Evolutionary conservation across 164 flowering plant genomes (phyloP), one percentile per base, ranked within the genome.

Genomic region (Berberis vulgaris): DNA sequence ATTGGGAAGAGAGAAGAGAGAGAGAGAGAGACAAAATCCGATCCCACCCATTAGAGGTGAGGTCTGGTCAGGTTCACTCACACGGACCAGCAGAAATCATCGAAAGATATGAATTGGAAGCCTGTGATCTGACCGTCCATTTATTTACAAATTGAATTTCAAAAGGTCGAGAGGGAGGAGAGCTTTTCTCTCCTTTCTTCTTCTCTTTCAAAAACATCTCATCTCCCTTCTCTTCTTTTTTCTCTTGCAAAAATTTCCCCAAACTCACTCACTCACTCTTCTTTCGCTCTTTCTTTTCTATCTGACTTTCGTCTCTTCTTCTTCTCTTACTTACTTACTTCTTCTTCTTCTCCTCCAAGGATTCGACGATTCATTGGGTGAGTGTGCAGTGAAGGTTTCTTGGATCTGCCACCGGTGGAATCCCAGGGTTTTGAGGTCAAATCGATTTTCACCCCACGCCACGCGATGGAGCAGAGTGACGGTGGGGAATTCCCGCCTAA

Each of bases 111-210:
- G 6, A 0, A n/a, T 11, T 3, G 2, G 0, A 3, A 59, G 5
- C 2, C 54, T 12, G 13, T 10, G 47, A 82, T 77, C 83, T 26
- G 40, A 66, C 92, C 88, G 81, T 86, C 73, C 60, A 78, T 75
- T 75, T 71, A 76, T 44, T 69, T 47, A 43, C 66, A 67, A 77
- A 79, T 79, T 81, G 78, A 80, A 80, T 79, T 83, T 83, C 84
- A 82, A 87, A 87, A 78, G 76, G 70, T 59, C 65, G 72, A 83
- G 87, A 79, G 88, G 81, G 87, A 78, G 87, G 77, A 74, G 71
- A 64, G 56, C 54, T 52, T 58, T 57, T 53, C 49, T 52, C 60
- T 59, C 62, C 50, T 61, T 66, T 58, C 54, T 68, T 55, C 5
- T 47, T 47, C 53, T 58, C 60, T 65, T 42, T 65, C 54, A 50